These are phyloP conservation scores for Ascochyta fabae DNA, from an alignment of 2,329 filamentous ascomycete genomes.

Conservation along the genomic window DNA sequence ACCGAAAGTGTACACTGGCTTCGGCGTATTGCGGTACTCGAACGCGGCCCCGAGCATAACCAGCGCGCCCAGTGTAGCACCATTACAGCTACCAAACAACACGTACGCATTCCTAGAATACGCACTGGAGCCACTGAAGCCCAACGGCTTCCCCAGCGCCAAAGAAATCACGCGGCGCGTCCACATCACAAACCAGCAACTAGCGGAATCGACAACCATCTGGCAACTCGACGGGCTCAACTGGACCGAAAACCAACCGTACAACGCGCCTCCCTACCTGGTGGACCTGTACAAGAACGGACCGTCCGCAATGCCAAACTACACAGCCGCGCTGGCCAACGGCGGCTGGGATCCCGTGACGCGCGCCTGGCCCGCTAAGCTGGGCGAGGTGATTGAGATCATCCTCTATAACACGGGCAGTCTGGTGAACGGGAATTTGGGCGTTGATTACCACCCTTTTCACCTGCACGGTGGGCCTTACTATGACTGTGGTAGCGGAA, in stretches of 20 bases:
- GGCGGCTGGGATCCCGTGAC: conserved; percentile 61
- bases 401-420: conserved; percentile 53
- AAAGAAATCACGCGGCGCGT: conserved; percentile 45
- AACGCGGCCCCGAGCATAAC: conserved; percentile 7
- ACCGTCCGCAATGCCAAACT: conserved; percentile 57
- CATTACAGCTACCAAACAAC: conserved; percentile 40
- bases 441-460: conserved; percentile 56
- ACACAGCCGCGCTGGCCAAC: conserved; percentile 58
- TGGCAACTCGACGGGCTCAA: conserved; percentile 35
- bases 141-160: conserved; percentile 42
- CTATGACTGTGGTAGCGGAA: conserved; percentile 61
- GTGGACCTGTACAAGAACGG: conserved; percentile 61
- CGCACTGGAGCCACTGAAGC: conserved; percentile 42
- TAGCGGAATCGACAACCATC: conserved; percentile 23
- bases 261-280: conserved; percentile 54
- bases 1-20: conserved; percentile 54
- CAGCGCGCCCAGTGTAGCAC: conserved; percentile 24
- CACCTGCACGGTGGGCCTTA: conserved; percentile 63
- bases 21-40: conserved; percentile 55
- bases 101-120: conserved; percentile 50
- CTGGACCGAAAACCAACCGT: conserved; percentile 23
- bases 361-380: conserved; percentile 58
- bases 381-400: conserved; percentile 65
- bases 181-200: conserved; percentile 37
- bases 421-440: conserved; percentile 26